Base-by-base conservation (phyloP, 768 basidiomycete genomes). In the Amanita pseudoporphyria region DNA sequence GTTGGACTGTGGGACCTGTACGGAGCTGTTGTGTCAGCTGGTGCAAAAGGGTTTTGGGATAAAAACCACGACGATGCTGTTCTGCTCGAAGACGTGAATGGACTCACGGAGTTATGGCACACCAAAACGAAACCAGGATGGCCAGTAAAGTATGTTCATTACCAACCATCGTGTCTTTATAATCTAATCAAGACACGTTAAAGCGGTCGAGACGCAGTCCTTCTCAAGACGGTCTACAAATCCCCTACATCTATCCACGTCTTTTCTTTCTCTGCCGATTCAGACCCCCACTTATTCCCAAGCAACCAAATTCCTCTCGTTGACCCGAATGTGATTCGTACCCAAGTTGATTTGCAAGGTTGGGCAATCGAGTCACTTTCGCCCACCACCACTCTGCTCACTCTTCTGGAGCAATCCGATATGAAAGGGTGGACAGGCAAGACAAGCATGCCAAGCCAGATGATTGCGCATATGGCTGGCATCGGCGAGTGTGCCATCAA, bases 371-470 rank as follows among this genome's bases (percentile, higher is more conserved):
- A 98, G 65, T 78, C 87, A 0, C 71, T 99, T 7, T 97, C 94
- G 1, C 96, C 95, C 0, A 97, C 82, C 2, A 98, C 96, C 1
- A 96, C 94, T 0, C 79, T 88, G 9, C 80, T 99, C 53, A 96
- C 93, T 0, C 70, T 99, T 1, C 76, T 99, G 4, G 95, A 98
- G 60, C 96, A 98, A 64, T 93, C 90, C 9, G 95, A 99, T 63
- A 93, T 93, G 5, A 90, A 94, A 65, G 93, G 93, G 40, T 97
- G 95, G 94, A 82, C 90, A 5, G 92, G 89, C 67, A 98, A 97
- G 65, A 81, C 82, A 0, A 87, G 88, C 10, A 93, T 95, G 45
- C 95, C 94, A 1, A 84, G 82, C n/a, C 83, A 92, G 57, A 95
- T 98, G 90, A 83, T 95, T 59, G 78, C 78, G 35, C 76, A 83